Conservation (phyloP, 1,139 yeast species). For the Pichia terricola region DNA sequence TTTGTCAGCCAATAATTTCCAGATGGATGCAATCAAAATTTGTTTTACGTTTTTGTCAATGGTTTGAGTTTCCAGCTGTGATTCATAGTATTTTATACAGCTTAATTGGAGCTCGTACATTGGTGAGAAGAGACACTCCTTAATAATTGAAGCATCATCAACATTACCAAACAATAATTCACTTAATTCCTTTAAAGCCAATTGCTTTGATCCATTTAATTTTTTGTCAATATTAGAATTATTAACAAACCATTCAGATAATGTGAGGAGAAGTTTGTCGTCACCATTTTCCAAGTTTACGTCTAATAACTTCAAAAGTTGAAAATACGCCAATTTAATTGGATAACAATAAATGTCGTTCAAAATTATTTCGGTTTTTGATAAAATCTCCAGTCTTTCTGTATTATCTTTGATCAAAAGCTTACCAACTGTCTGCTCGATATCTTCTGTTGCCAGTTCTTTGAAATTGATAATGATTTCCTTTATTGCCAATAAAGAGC, state of each 20-base stretch:
- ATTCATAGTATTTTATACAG: slow-evolving; percentile 28
- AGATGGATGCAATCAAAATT: slow-evolving; percentile 13
- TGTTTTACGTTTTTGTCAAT: slow-evolving; percentile 2
- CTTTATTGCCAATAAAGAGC: slow-evolving; percentile 37
- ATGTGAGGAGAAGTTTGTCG: neutral
- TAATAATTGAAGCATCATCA: slow-evolving; percentile 20
- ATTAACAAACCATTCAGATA: slow-evolving; percentile 27
- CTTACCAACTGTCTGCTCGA: slow-evolving; percentile 1
- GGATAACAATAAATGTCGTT: slow-evolving; percentile 8
- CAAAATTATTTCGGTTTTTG: slow-evolving; percentile 1
- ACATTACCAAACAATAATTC: slow-evolving; percentile 24
- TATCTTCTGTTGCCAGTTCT: slow-evolving; percentile 2
- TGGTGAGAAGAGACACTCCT: slow-evolving; percentile 29
- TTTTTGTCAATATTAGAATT: slow-evolving; percentile 8
- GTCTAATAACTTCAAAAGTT: slow-evolving; percentile 9
- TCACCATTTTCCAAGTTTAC: neutral
- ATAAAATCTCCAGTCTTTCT: slow-evolving; percentile 1
- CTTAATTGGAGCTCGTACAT: slow-evolving; percentile 42
- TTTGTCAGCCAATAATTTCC: slow-evolving; percentile 24
- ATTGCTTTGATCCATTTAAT: slow-evolving; percentile 39
- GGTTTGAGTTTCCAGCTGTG: neutral
- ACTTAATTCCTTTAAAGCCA: slow-evolving; percentile 30
- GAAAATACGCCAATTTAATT: slow-evolving; percentile 16
- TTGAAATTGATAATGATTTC: slow-evolving; percentile 5
- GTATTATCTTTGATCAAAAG: neutral